A percentile compares a stretch with the other conserved stretches of the same genome.
phyloP scores from a whole-genome alignment of 371 early-diverging fungal species.

The Mucor mucedo region DNA sequence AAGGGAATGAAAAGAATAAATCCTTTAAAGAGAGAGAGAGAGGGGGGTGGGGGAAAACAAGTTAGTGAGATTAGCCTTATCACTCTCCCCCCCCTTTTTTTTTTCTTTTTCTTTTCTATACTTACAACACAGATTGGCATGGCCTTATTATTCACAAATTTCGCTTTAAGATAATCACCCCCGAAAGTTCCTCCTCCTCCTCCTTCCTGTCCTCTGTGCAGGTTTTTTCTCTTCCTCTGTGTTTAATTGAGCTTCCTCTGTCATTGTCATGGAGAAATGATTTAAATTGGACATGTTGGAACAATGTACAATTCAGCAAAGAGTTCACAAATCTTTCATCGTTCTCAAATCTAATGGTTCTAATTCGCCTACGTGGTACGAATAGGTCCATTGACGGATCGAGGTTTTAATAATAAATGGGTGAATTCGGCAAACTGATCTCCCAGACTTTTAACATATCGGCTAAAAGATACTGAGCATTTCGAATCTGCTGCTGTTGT shows the following conservation, averaged over 20 bases:
- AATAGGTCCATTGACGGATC: constrained; percentile 52
- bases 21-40: constrained; percentile 48
- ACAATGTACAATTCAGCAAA: constrained; percentile 90
- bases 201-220: neutral
- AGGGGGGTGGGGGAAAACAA: too few relatives aligned
- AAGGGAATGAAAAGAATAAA: constrained; percentile 86
- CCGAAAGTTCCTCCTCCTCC: constrained; percentile 10
- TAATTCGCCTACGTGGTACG: constrained; percentile 69
- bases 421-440: constrained; percentile 71
- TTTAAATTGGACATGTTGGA: constrained; percentile 80
- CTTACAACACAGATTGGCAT: constrained; percentile 60
- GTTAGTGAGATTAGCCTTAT: neutral
- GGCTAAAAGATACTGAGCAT: constrained; percentile 61
- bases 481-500: neutral
- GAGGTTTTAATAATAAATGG: constrained; percentile 60
- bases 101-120: neutral
- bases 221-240: neutral
- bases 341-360: constrained; percentile 87
- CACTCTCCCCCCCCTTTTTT: neutral
- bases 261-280: constrained; percentile 18
- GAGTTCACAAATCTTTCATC: constrained; percentile 91
- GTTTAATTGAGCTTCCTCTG: constrained; percentile 10
- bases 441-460: constrained; percentile 83
- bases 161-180: constrained; percentile 71
- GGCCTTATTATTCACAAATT: constrained; percentile 65